Conservation (phyloP, 2,329 filamentous ascomycete species). For the Claviceps humidiphila region DNA sequence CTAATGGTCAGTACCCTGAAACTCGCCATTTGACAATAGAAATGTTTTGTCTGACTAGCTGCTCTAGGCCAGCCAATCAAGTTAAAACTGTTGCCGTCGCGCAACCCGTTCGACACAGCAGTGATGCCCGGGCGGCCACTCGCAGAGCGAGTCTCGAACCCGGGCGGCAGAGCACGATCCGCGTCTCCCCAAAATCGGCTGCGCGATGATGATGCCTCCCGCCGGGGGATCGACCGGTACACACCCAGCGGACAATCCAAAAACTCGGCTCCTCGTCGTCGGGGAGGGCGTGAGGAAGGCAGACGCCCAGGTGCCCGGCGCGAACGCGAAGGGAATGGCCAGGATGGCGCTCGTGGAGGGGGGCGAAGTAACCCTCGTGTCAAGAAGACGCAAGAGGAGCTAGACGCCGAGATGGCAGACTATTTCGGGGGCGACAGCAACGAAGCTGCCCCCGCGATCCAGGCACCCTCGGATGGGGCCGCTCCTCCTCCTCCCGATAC, state of each 20-base stretch:
- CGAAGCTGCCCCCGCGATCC: slow-evolving; percentile 19
- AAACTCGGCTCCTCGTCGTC: slow-evolving; percentile 44
- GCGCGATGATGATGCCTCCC: slow-evolving; percentile 43
- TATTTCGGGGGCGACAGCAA: slow-evolving; percentile 53
- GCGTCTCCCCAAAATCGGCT: slow-evolving; percentile 34
- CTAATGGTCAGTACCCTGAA: slow-evolving; percentile 44
- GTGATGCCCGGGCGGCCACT: slow-evolving; percentile 43
- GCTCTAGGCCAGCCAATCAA: slow-evolving; percentile 62
- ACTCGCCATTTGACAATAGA: neutral
- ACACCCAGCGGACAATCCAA: slow-evolving; percentile 49
- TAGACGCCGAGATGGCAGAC: slow-evolving; percentile 94
- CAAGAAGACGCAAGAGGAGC: slow-evolving; percentile 79
- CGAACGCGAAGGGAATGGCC: slow-evolving; percentile 24
- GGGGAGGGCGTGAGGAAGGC: slow-evolving; percentile 37
- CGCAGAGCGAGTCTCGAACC: slow-evolving; percentile 46
- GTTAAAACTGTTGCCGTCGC: slow-evolving; percentile 48
- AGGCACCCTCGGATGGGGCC: slow-evolving; percentile 16
- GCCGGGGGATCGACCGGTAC: slow-evolving; percentile 66
- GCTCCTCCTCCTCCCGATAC: slow-evolving; percentile 17
- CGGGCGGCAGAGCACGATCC: slow-evolving; percentile 49
- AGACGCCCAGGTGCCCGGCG: slow-evolving; percentile 34
- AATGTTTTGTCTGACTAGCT: neutral
- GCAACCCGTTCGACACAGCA: slow-evolving; percentile 45
- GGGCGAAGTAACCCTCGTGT: slow-evolving; percentile 38
- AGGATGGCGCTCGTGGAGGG: slow-evolving; percentile 24